A percentile compares a stretch with the other conserved stretches of the same genome.
Conservation (phyloP, 306 rosid genomes). For the Cotoneaster glaucophyllus region DNA sequence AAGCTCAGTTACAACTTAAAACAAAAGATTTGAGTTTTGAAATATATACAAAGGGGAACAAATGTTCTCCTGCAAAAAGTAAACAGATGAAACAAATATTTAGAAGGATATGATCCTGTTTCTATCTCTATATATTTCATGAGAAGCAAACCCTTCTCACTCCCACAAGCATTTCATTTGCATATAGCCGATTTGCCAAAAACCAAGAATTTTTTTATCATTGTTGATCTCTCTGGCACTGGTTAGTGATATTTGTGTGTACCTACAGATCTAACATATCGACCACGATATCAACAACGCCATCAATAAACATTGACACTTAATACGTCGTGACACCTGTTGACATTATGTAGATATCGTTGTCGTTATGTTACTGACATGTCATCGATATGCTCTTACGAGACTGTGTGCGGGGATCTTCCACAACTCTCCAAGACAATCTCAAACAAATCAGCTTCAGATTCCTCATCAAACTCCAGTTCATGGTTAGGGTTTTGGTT, state of each 20-base stretch:
- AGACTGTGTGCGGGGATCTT: conserved; percentile 15
- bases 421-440: conserved; percentile 34
- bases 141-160: too few species aligned
- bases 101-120: conserved; percentile 2
- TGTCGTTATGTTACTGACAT: not conserved
- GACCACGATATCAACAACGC: not conserved
- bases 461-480: conserved; percentile 30
- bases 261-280: not conserved
- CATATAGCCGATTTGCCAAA: too few species aligned
- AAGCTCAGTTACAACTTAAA: not conserved
- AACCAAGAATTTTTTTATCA: not conserved
- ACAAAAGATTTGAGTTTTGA: not conserved
- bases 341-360: not conserved
- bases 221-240: not conserved
- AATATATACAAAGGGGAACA: not conserved
- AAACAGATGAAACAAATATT: not conserved
- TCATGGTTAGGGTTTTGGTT: conserved; percentile 17
- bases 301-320: too few species aligned
- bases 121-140: not conserved
- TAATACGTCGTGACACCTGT: too few species aligned
- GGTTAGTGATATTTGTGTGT: not conserved
- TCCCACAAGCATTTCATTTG: too few species aligned
- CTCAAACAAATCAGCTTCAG: conserved; percentile 48
- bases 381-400: not conserved
- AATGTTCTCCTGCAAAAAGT: not conserved